Evolutionary conservation across 768 basidiomycete genomes (phyloP), one percentile per base, ranked within the genome.

Genomic region (Naematelia encephala): DNA sequence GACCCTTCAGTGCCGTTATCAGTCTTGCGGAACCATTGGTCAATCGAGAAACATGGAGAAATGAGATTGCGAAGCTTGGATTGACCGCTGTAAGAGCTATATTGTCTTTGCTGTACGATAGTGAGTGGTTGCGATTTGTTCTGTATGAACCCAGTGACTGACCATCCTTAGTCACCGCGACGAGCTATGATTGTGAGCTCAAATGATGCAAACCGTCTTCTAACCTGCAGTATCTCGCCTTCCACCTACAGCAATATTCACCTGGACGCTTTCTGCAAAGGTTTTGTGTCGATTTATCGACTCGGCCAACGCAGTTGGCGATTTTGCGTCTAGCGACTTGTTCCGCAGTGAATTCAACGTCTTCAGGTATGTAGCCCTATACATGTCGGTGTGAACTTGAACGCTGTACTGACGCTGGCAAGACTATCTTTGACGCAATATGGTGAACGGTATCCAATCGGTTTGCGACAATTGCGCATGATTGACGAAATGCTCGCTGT

Each of bases 21-120:
- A 49, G 29, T 5, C 51, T 73, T 4, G 69, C 60, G 1, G 69
- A 70, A 51, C 69, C 72, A 0, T 42, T 70, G 26, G 54, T 73
- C 16, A 67, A 64, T 1, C 55, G 42, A 19, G 69, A 68, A 2
- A 67, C 56, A 0, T 73, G 68, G 66, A 68, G 60, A 4, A 44
- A 64, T n/a, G 72, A 73, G 16, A 39, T 70, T 26, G 65, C 64
- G 11, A 60, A 63, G 16, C 57, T 70, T 47, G 47, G 63, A 5
- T 50, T 73, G 30, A 34, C 67, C 5, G 62, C 72, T 10, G 62
- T 70, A 4, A 57, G 72, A 19, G 64, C 72, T 4, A 49, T 66
- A 13, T 51, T 73, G 42, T 73, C 72, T 0, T 48, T 73, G 23
- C 30, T 73, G n/a, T 73, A 73, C 51, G 72, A 73, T 45, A 62